Percentiles rank a stretch among this genome's conserved stretches.
These are phyloP conservation scores for Neurospora discreta DNA, from an alignment of 495 filamentous ascomycete species.

Conservation along the genomic window DNA sequence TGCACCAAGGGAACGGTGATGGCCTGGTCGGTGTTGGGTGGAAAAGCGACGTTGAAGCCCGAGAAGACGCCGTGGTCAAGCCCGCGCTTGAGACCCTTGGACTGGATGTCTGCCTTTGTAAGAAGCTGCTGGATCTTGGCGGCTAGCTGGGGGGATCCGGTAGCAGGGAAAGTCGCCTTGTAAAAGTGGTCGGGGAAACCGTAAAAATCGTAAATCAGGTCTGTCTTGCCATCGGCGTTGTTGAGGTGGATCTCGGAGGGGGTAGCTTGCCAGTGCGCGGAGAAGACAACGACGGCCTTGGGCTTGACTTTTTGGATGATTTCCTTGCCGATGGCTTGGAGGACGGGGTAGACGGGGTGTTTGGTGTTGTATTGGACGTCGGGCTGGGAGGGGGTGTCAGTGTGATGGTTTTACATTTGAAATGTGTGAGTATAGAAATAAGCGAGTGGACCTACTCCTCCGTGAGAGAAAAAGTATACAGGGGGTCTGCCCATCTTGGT, in stretches of 20 bases:
- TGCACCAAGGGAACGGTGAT: slow-evolving; percentile 71
- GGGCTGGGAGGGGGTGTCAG: slow-evolving; percentile 36
- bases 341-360: slow-evolving; percentile 64
- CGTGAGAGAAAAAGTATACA: slow-evolving; percentile 72
- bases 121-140: slow-evolving; percentile 51
- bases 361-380: slow-evolving; percentile 61
- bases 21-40: slow-evolving; percentile 55
- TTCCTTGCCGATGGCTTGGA: slow-evolving; percentile 59
- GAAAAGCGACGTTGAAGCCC: slow-evolving; percentile 60
- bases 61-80: slow-evolving; percentile 78
- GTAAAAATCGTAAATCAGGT: slow-evolving; percentile 82
- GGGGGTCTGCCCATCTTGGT: slow-evolving; percentile 35
- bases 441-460: slow-evolving; percentile 45
- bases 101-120: slow-evolving; percentile 48
- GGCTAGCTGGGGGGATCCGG: slow-evolving; percentile 55
- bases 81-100: slow-evolving; percentile 52
- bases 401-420: background rate
- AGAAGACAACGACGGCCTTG: slow-evolving; percentile 75
- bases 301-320: slow-evolving; percentile 74
- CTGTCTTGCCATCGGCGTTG: slow-evolving; percentile 47
- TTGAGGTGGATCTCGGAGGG: slow-evolving; percentile 57
- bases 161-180: slow-evolving; percentile 57
- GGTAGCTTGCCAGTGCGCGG: slow-evolving; percentile 71
- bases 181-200: slow-evolving; percentile 57
- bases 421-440: background rate